These are phyloP conservation scores for Yamadazyma pseudoaaseri DNA, from an alignment of 1,139 yeast genomes.

Conservation along the genomic window DNA sequence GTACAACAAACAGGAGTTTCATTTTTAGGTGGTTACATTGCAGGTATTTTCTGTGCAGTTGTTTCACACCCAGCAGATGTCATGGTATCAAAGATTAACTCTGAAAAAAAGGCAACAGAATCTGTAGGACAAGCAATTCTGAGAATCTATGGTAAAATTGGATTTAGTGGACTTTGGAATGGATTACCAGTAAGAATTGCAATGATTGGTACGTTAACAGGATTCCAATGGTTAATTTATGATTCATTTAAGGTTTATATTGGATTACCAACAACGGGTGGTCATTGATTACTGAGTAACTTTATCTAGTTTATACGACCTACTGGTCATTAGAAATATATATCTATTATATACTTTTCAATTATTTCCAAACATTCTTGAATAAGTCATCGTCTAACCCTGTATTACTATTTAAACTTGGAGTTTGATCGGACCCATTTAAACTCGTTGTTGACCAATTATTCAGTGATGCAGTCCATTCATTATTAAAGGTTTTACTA, in stretches of 20 bases:
- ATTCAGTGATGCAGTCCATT: constrained; percentile 31
- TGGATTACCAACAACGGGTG: constrained; percentile 91
- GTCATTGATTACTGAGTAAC: too few relatives aligned
- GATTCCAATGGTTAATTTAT: constrained; percentile 93
- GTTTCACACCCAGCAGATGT: constrained; percentile 98
- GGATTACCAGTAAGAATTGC: constrained; percentile 92
- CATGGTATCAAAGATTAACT: constrained; percentile 88
- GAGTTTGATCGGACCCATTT: not conserved
- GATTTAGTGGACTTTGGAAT: constrained; percentile 90
- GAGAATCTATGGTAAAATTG: constrained; percentile 77
- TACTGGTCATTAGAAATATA: constrained; percentile 1
- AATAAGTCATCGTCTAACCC: constrained; percentile 44
- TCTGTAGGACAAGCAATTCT: constrained; percentile 61
- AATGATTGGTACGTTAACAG: constrained; percentile 96
- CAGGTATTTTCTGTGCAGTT: constrained; percentile 92
- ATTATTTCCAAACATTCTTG: constrained; percentile 57
- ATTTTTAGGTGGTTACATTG: constrained; percentile 91
- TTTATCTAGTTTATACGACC: too few relatives aligned
- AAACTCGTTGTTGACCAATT: constrained; percentile 13
- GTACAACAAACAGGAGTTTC: constrained; percentile 88
- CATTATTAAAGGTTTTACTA: constrained; percentile 30
- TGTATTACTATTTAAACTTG: constrained; percentile 8
- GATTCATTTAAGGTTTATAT: constrained; percentile 89
- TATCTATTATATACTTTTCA: constrained; percentile 1
- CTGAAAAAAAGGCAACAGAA: constrained; percentile 69